A percentile compares a stretch with the other conserved stretches of the same genome.
Conservation (phyloP, 176 grass and related monocot genomes). For the Eremochloa ophiuroides region DNA sequence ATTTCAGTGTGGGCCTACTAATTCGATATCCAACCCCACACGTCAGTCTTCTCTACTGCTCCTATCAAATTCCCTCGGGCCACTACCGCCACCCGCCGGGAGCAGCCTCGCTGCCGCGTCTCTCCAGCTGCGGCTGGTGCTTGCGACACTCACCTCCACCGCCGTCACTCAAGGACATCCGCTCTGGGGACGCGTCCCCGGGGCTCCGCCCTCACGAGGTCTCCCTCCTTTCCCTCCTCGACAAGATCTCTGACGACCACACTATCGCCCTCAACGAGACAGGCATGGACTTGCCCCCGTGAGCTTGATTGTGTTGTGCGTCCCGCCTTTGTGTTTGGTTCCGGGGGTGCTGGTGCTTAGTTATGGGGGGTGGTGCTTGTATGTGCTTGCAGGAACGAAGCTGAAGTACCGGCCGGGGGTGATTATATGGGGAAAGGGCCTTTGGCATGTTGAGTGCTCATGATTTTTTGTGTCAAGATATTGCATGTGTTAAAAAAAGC, state of each 20-base stretch:
- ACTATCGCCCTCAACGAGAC: conserved; percentile 73
- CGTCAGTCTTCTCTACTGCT: neutral
- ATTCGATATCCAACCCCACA: neutral
- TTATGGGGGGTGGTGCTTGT: too few species aligned
- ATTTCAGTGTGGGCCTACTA: neutral
- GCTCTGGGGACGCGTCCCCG: conserved; percentile 51
- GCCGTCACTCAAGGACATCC: conserved; percentile 73
- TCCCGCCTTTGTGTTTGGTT: neutral
- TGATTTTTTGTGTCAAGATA: too few species aligned
- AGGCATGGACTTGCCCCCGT: conserved; percentile 18
- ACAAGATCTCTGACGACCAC: conserved; percentile 78
- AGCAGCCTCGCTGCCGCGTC: neutral
- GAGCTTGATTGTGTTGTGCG: neutral
- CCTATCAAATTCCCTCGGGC: neutral
- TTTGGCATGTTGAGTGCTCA: too few species aligned
- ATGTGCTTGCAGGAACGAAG: conserved; percentile 57
- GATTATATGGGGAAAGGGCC: conserved; percentile 54
- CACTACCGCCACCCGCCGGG: too few species aligned
- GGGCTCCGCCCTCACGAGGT: conserved; percentile 73
- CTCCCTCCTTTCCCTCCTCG: conserved; percentile 74
- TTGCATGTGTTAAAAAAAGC: too few species aligned
- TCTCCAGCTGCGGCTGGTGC: conserved; percentile 75
- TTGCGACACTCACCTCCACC: conserved; percentile 64
- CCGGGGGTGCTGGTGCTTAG: neutral
- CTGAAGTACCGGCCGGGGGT: conserved; percentile 67